A percentile compares a stretch with the other conserved stretches of the same genome.
Evolutionary conservation across 2,329 filamentous ascomycete genomes (phyloP).

Genomic region (Xylaria sp.): DNA sequence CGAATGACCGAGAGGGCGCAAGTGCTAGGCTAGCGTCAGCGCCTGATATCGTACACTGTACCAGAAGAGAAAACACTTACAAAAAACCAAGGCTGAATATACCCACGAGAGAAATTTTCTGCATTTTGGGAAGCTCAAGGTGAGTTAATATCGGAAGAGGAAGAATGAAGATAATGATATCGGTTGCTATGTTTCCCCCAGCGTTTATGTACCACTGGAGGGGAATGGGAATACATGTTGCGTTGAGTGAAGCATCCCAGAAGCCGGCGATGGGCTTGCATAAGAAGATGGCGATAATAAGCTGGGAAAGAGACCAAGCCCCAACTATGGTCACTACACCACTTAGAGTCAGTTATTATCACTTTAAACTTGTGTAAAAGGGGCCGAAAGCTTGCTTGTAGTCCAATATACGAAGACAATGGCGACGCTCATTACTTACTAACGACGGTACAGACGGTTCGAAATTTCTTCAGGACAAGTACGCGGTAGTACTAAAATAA

Average conservation of each 20-base stretch:
- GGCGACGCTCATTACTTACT: not conserved
- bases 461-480: not conserved
- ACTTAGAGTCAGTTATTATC: not conserved
- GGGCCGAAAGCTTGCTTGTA: not conserved
- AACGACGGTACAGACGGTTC: not conserved
- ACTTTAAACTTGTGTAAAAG: not conserved
- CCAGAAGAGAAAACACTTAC: slow-evolving; percentile 43
- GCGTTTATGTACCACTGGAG: slow-evolving; percentile 52
- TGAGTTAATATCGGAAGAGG: slow-evolving; percentile 52
- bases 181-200: slow-evolving; percentile 53
- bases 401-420: not conserved
- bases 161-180: slow-evolving; percentile 52
- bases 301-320: not conserved
- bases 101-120: slow-evolving; percentile 51
- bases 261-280: not conserved
- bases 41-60: not conserved
- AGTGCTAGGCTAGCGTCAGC: slow-evolving; percentile 43
- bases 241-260: slow-evolving; percentile 18
- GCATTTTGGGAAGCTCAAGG: slow-evolving; percentile 51
- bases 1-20: slow-evolving; percentile 55
- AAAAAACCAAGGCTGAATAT: slow-evolving; percentile 56
- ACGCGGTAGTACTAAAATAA: not conserved
- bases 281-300: not conserved
- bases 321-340: not conserved
- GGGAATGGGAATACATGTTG: slow-evolving; percentile 51